phyloP scores from a whole-genome alignment of 176 grass and related monocot genomes.

The Oryza nivara region DNA sequence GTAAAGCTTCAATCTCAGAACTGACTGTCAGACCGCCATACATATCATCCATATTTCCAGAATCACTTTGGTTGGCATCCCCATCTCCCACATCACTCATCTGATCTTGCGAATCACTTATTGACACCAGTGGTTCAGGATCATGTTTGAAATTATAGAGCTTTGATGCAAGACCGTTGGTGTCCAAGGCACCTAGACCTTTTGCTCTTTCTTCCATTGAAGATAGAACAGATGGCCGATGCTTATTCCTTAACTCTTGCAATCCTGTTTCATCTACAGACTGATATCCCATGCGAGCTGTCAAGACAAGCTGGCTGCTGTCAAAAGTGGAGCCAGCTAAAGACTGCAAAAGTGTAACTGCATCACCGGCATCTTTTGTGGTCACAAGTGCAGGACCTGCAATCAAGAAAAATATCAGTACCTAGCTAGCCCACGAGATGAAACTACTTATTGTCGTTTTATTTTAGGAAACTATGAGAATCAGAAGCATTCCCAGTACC shows the following conservation, averaged over 20 bases:
- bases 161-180: constrained; percentile 75
- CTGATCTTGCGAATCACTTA: constrained; percentile 56
- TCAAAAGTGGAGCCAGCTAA: constrained; percentile 98
- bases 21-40: constrained; percentile 62
- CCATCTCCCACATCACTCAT: constrained; percentile 50
- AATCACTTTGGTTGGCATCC: constrained; percentile 57
- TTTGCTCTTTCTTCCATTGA: constrained; percentile 87
- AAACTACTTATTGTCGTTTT: constrained; percentile 18
- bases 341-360: constrained; percentile 92
- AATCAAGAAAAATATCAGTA: constrained; percentile 40
- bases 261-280: constrained; percentile 69
- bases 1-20: constrained; percentile 79
- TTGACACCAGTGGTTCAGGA: constrained; percentile 67
- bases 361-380: constrained; percentile 96
- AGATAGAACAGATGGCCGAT: constrained; percentile 78
- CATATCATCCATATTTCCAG: constrained; percentile 56
- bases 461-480: constrained; percentile 34
- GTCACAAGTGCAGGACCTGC: constrained; percentile 92
- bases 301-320: constrained; percentile 96
- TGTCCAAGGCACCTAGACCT: constrained; percentile 64
- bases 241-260: constrained; percentile 84
- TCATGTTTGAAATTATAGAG: constrained; percentile 85
- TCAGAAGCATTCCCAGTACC: constrained; percentile 53
- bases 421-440: not conserved
- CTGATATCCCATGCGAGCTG: constrained; percentile 96